Percentiles rank a stretch among this genome's conserved stretches.
Evolutionary conservation across 352 stramenopile species (phyloP).

Genomic region (Pythium angustatum): DNA sequence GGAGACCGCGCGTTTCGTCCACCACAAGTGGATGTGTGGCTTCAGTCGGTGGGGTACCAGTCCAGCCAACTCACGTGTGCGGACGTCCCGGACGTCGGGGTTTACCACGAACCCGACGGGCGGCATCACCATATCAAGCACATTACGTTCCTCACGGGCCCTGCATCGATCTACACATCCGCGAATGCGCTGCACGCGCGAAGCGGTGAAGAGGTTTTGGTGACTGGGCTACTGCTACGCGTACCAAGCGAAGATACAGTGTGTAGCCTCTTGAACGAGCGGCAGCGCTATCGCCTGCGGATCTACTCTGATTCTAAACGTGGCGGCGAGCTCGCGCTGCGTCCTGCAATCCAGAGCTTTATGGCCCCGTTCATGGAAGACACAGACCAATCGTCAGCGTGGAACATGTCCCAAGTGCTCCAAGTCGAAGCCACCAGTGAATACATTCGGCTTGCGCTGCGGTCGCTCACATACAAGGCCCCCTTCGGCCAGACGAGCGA

Average conservation of each 20-base stretch:
- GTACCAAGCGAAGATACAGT: not conserved
- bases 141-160: not conserved
- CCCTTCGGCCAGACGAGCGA: not conserved
- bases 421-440: slow-evolving; percentile 7
- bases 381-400: not conserved
- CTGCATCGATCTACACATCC: not conserved
- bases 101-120: not conserved
- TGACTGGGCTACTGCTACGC: not conserved
- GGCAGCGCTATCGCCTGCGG: not conserved
- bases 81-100: not conserved
- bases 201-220: not conserved
- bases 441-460: slow-evolving; percentile 6
- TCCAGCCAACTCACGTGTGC: not conserved
- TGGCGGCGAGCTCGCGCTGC: not conserved
- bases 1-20: not conserved
- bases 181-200: not conserved
- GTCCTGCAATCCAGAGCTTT: not conserved
- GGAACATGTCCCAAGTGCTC: not conserved
- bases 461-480: slow-evolving; percentile 13
- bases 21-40: slow-evolving; percentile 14
- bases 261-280: not conserved
- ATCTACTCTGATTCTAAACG: not conserved
- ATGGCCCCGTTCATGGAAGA: not conserved
- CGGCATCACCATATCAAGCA: not conserved
- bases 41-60: not conserved